Evolutionary conservation across 495 filamentous ascomycete species (phyloP), one percentile per base, ranked within the genome.

Genomic region (Xylaria bambusicola): DNA sequence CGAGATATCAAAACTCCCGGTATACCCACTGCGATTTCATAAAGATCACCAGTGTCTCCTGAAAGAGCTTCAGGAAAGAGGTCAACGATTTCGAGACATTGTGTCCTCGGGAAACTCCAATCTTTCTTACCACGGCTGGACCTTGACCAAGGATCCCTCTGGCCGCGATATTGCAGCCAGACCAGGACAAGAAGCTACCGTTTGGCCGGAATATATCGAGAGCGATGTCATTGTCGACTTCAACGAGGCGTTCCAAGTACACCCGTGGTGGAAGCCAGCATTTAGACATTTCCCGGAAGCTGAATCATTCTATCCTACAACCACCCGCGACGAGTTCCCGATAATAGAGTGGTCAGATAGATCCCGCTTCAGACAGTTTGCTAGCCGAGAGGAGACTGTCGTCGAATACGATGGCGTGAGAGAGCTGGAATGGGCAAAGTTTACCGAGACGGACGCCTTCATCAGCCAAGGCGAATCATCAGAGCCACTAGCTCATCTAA

Each of bases 21-120:
- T 78, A 0, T 88, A 77, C 46, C 88, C 88, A 0, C 62, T 89
- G 0, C 72, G 75, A 7, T 86, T 79, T 58, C 84, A 86, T 60
- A 50, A 69, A 2, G 72, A 83, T 7, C 66, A 75, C 46, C 62
- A 77, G 15, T 69, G 65, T 3, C 63, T 83, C 20, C 54, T 65
- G n/a, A 60, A 70, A 29, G 47, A 68, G 0, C 60, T 84, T 47
- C 69, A 79, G 10, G 64, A 74, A 33, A 72, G 76, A 12, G 81
- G 79, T 17, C 73, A 70, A 38, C 52, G 59, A n/a, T 85, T 78
- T 63, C 74, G 79, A 56, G 65, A 62, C 15, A 77, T 82, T 46
- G 74, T 75, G 40, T 79, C 79, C 2, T 58, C 56, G 5, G 56
- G 56, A 44, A 80, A 79, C 38, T 78, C 69, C 18, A 77, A 79